Conservation (phyloP, 1,139 yeast species). For the Suhomyces bokatorum region DNA sequence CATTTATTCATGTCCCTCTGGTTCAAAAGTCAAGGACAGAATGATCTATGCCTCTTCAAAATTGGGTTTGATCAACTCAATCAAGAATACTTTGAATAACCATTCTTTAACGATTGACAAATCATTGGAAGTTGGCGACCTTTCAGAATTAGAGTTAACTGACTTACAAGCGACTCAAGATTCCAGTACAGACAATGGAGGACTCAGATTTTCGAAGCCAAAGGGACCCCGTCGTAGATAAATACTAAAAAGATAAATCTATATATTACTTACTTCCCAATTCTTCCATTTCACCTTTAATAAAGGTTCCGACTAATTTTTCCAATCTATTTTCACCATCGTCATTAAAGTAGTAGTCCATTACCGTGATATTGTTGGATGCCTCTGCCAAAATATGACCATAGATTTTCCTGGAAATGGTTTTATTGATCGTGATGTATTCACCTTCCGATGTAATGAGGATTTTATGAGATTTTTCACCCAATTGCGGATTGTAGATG, state of each 20-base stretch:
- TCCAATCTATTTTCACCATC: slow-evolving; percentile 20
- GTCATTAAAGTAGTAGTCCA: slow-evolving; percentile 21
- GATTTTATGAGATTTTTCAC: background rate
- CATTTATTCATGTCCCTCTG: slow-evolving; percentile 86
- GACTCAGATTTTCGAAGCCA: slow-evolving; percentile 51
- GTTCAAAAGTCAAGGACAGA: slow-evolving; percentile 84
- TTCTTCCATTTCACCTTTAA: slow-evolving; percentile 21
- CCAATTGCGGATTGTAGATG: slow-evolving; percentile 37
- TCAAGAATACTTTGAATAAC: slow-evolving; percentile 37
- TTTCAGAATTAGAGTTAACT: slow-evolving; percentile 57
- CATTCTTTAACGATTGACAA: slow-evolving; percentile 31
- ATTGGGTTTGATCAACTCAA: slow-evolving; percentile 58
- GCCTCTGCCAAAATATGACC: slow-evolving; percentile 21
- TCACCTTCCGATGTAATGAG: slow-evolving; percentile 31
- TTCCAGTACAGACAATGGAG: slow-evolving; percentile 16
- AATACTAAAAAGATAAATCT: background rate
- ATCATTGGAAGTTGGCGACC: slow-evolving; percentile 66
- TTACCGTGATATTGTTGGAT: slow-evolving; percentile 9
- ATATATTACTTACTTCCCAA: background rate
- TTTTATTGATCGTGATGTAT: slow-evolving; percentile 39
- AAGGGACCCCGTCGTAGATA: slow-evolving; percentile 56
- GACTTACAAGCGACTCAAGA: slow-evolving; percentile 26
- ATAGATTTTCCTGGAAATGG: slow-evolving; percentile 49
- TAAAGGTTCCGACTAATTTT: slow-evolving; percentile 26
- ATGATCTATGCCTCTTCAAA: slow-evolving; percentile 91